These are phyloP conservation scores for Candida odintsovae DNA, from an alignment of 805 yeast genomes.

Conservation along the genomic window DNA sequence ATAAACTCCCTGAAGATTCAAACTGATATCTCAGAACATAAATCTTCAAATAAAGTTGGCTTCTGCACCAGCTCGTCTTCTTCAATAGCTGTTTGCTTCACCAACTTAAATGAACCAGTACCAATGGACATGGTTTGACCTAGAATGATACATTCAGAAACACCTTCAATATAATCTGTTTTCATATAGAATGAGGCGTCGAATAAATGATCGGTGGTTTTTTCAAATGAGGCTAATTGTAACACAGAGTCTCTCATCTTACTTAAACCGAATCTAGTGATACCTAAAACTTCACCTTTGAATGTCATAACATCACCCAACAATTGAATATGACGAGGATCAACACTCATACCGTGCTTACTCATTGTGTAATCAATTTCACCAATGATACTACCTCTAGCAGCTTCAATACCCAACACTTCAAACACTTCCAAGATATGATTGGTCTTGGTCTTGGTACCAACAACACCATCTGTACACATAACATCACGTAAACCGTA, in stretches of 20 bases:
- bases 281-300: conserved; percentile 97
- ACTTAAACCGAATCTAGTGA: conserved; percentile 94
- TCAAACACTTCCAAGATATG: conserved; percentile 86
- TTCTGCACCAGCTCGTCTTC: conserved; percentile 38
- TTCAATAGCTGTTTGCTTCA: conserved; percentile 46
- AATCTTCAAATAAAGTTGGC: conserved; percentile 41
- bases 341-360: conserved; percentile 99
- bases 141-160: conserved; percentile 91
- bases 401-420: conserved; percentile 97
- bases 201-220: conserved; percentile 95
- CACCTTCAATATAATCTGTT: conserved; percentile 94
- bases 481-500: conserved; percentile 94
- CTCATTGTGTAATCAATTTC: conserved; percentile 98
- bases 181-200: conserved; percentile 99
- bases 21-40: conserved; percentile 19
- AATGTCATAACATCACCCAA: conserved; percentile 98
- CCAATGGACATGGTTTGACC: conserved; percentile 98
- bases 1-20: neutral
- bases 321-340: conserved; percentile 97
- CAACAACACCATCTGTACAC: conserved; percentile 96
- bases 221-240: conserved; percentile 95
- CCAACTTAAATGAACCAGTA: conserved; percentile 91
- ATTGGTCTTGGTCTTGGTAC: conserved; percentile 81
- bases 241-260: conserved; percentile 98
- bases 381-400: conserved; percentile 83